Evolutionary conservation across 2,329 filamentous ascomycete genomes (phyloP), one percentile per base, ranked within the genome.

Genomic region (Xylariaceae sp.): DNA sequence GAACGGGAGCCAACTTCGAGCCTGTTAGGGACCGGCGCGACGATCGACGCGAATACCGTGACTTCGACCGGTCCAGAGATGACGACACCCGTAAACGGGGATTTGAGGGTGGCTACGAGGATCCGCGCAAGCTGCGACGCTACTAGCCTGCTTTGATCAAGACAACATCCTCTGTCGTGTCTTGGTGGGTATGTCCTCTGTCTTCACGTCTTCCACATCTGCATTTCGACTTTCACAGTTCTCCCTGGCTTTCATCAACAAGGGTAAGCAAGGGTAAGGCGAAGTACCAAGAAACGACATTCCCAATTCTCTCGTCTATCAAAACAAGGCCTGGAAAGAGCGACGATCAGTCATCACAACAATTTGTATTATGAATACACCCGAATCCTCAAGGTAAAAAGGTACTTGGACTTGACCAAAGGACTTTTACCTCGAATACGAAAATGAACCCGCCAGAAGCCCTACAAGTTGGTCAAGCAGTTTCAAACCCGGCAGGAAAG

Each of bases 31-130:
- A 83, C 52, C 68, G 66, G 57, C 75, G 75, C 67, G 76, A 77
- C 60, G 78, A 81, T 69, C 76, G 68, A 27, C 75, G 75, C 67
- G 76, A 77, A 60, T 79, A 81, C 69, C 76, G 68, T 68, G 77
- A 62, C 69, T 68, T 54, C 66, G 81, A 84, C 65, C 71, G 77
- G 57, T 76, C 75, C 48, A 72, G 76, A 55, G 78, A 82, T 45
- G 80, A 83, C 58, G 79, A 81, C 58, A 75, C 72, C 69, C 70
- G 81, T 66, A 80, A 88, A 76, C 82, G 85, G 66, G 78, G 83
- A 45, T 90, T 87, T 69, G 90, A 95, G 64, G 84, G 85, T 66
- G 80, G 82, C 58, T 86, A 91, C 71, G 90, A 96, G 65, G 91
- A 96, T 69, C 80, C 82, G 44, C 71, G 80, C 51, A 86, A 86